Evolutionary conservation across 2,329 filamentous ascomycete species (phyloP).

Genomic region (Cryphonectria carpinicola): DNA sequence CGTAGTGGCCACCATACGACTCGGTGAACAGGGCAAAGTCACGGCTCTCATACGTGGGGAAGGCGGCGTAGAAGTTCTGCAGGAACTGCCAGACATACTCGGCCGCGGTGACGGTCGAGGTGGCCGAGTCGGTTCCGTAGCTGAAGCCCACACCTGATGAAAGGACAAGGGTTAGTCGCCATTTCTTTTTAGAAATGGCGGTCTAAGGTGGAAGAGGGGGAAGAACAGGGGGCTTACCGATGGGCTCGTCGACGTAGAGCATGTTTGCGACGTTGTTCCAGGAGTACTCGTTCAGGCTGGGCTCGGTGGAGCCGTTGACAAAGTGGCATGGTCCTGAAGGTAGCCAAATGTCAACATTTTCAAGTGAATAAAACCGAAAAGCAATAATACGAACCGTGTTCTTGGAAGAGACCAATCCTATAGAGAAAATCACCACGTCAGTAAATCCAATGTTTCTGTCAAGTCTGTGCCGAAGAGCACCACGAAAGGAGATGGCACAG

Average conservation of each 20-base stretch:
- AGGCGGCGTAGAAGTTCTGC: slow-evolving; percentile 65
- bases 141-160: slow-evolving; percentile 38
- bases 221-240: slow-evolving; percentile 1
- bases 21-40: slow-evolving; percentile 60
- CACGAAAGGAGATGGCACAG: not conserved
- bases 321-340: slow-evolving; percentile 45
- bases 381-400: slow-evolving; percentile 37
- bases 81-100: slow-evolving; percentile 60
- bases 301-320: slow-evolving; percentile 40
- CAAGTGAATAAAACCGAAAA: too few species aligned
- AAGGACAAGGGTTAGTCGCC: not conserved
- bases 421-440: not conserved
- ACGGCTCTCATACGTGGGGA: slow-evolving; percentile 63
- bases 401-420: slow-evolving; percentile 44
- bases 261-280: slow-evolving; percentile 50
- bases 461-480: too few species aligned
- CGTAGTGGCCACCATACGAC: slow-evolving; percentile 63
- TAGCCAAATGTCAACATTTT: not conserved
- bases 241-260: slow-evolving; percentile 45
- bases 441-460: not conserved
- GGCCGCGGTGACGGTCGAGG: slow-evolving; percentile 50
- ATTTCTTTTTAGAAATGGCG: too few species aligned
- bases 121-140: slow-evolving; percentile 43
- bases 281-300: slow-evolving; percentile 48
- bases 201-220: too few species aligned